Percentiles rank a stretch among this genome's conserved stretches.
Conservation (phyloP, 1,284 basidiomycete genomes). For the Omphalotus olearius region DNA sequence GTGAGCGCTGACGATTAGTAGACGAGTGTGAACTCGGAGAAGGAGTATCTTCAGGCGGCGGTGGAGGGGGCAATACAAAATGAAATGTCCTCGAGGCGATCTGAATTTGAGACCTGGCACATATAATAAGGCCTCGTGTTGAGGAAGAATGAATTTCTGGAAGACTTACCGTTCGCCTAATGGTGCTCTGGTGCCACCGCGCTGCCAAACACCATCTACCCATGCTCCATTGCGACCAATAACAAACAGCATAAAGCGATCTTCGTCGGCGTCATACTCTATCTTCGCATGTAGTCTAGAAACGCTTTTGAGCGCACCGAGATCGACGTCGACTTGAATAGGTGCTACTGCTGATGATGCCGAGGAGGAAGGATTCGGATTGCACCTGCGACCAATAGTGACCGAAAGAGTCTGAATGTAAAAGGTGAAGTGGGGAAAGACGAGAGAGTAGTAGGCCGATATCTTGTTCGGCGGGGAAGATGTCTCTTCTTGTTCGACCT, state of each 20-base stretch:
- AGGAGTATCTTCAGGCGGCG: conserved; percentile 68
- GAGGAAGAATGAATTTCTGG: conserved; percentile 16
- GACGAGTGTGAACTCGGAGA: conserved; percentile 71
- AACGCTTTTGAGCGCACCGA: conserved; percentile 95
- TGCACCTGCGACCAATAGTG: conserved; percentile 73
- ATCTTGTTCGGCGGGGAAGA: conserved; percentile 50
- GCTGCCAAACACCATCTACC: conserved; percentile 95
- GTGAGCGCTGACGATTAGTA: conserved; percentile 54
- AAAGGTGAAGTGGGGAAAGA: conserved; percentile 88
- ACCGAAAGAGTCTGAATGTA: conserved; percentile 82
- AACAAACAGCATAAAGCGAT: conserved; percentile 88
- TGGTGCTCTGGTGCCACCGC: conserved; percentile 80
- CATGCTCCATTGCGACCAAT: conserved; percentile 95
- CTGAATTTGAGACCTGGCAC: conserved; percentile 89
- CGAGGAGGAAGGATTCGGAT: conserved; percentile 43
- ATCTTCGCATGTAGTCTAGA: conserved; percentile 95
- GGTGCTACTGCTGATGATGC: conserved; percentile 62
- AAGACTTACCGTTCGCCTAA: conserved; percentile 72
- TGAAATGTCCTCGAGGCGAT: conserved; percentile 98
- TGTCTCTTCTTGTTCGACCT: conserved; percentile 30
- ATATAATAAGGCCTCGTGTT: conserved; percentile 11
- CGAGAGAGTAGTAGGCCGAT: conserved; percentile 89
- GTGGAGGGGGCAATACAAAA: conserved; percentile 85
- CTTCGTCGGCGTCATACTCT: conserved; percentile 84
- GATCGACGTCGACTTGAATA: conserved; percentile 85